phyloP scores from a whole-genome alignment of 129 eudicot genomes.

The Tagetes erecta region DNA sequence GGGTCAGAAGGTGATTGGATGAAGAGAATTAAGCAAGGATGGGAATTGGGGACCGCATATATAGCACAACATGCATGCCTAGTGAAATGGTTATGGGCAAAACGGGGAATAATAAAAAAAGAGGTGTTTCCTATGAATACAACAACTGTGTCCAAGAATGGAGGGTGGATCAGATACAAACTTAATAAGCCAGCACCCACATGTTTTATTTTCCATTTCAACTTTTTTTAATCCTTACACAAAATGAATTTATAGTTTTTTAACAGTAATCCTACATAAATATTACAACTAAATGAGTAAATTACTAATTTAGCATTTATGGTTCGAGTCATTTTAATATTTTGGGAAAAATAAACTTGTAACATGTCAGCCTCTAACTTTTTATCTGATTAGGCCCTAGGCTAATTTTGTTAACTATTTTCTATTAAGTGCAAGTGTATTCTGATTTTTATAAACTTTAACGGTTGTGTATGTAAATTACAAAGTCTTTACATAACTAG shows the following conservation, averaged over 20 bases:
- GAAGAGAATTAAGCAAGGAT: constrained; percentile 21
- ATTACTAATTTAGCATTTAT: too few relatives aligned
- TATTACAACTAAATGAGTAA: background rate
- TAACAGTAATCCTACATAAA: background rate
- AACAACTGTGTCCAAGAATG: constrained; percentile 32
- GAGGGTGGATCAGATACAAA: constrained; percentile 27
- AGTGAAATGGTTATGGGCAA: constrained; percentile 33
- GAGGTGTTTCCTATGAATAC: constrained; percentile 39
- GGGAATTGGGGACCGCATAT: constrained; percentile 29
- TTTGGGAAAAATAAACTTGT: too few relatives aligned
- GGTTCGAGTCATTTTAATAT: too few relatives aligned
- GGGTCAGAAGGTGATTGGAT: constrained; percentile 23
- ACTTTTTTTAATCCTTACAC: background rate
- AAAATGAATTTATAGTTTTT: background rate
- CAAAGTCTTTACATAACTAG: too few relatives aligned
- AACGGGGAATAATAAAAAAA: constrained; percentile 22
- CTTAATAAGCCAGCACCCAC: constrained; percentile 30
- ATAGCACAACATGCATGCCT: background rate
- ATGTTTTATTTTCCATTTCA: constrained; percentile 8
- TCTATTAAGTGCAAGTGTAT: too few relatives aligned
- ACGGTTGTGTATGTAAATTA: too few relatives aligned
- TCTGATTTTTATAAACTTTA: too few relatives aligned
- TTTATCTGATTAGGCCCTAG: too few relatives aligned
- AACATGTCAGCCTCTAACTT: too few relatives aligned
- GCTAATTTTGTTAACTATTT: too few relatives aligned